These are phyloP conservation scores for Chloris gayana DNA, from an alignment of 176 grass and related monocot genomes.

Conservation along the genomic window DNA sequence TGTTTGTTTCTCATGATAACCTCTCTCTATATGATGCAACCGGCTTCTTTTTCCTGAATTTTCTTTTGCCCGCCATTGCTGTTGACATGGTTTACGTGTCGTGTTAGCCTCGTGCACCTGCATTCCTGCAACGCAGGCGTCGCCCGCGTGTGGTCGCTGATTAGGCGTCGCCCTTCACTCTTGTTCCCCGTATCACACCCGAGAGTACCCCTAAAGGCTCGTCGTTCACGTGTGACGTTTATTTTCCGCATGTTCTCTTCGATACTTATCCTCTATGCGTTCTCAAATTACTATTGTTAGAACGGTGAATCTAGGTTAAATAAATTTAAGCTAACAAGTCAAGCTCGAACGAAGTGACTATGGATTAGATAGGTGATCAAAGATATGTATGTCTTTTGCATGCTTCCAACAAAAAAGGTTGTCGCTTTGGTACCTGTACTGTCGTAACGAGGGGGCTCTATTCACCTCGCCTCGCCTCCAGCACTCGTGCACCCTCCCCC, in stretches of 20 bases:
- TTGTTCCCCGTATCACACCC: not conserved
- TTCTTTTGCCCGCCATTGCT: not conserved
- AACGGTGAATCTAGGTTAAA: no score
- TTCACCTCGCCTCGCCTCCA: no score
- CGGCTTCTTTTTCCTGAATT: not conserved
- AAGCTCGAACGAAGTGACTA: no score
- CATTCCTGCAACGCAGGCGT: not conserved
- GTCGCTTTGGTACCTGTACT: no score
- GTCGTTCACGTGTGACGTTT: not conserved
- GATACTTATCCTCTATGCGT: no score
- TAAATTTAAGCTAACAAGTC: no score
- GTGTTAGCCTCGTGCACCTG: not conserved
- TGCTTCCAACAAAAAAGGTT: no score
- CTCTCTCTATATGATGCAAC: not conserved
- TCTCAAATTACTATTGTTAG: no score
- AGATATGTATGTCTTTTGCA: no score
- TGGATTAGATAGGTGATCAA: no score
- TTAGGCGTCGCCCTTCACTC: not conserved
- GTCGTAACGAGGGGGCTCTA: no score
- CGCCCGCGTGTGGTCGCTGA: not conserved
- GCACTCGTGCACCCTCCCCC: no score
- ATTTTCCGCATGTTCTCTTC: not conserved
- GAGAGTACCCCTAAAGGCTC: not conserved
- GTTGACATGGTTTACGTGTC: conserved; percentile 17
- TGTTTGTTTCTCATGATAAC: not conserved